Percentiles rank a stretch among this genome's conserved stretches.
Evolutionary conservation across 805 yeast species (phyloP).

Genomic region (Kodamaea hsintzibuensis): DNA sequence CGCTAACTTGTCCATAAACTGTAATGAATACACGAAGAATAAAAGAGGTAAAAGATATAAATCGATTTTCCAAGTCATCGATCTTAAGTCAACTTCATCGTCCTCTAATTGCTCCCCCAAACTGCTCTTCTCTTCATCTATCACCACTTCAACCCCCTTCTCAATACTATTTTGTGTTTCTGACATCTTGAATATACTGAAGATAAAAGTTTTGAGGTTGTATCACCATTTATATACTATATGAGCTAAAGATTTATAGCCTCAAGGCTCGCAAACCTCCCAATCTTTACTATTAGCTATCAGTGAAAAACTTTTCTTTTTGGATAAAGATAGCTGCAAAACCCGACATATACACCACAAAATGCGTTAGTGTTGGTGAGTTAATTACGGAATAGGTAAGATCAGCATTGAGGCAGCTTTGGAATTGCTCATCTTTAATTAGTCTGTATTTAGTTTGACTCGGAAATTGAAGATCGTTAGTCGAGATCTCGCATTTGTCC

Average conservation of each 20-base stretch:
- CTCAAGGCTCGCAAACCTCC: too few relatives aligned
- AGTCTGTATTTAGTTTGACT: not conserved
- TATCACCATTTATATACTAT: not conserved
- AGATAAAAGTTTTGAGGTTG: not conserved
- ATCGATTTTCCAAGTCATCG: constrained; percentile 48
- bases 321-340: not conserved
- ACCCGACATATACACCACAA: not conserved
- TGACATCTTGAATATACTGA: not conserved
- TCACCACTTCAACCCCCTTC: not conserved
- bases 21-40: constrained; percentile 49
- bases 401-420: not conserved
- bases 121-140: not conserved
- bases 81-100: constrained; percentile 2
- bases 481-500: not conserved
- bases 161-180: not conserved
- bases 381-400: not conserved
- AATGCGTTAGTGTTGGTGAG: not conserved
- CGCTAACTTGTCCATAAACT: constrained; percentile 61
- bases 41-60: constrained; percentile 50
- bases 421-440: not conserved
- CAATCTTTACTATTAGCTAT: not conserved
- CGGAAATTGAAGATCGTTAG: not conserved
- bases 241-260: not conserved
- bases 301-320: not conserved
- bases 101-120: not conserved